Conservation (phyloP, 345 rosid species). For the Psidium guajava region DNA sequence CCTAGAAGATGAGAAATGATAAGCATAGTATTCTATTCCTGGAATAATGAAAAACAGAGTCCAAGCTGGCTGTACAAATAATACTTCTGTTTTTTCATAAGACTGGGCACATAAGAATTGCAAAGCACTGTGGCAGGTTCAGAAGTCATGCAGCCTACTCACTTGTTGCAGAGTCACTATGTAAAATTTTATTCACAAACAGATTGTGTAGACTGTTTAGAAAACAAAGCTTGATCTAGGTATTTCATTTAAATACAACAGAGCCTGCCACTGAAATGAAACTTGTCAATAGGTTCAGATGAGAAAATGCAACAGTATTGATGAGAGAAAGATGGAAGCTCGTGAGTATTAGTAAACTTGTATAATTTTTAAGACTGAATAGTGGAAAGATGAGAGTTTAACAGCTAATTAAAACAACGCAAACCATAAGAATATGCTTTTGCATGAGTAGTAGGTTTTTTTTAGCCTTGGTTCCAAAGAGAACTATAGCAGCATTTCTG, state of each 20-base stretch:
- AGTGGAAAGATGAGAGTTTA: background rate
- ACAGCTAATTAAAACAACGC: background rate
- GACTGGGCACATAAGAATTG: background rate
- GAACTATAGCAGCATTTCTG: background rate
- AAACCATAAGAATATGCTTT: background rate
- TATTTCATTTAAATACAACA: background rate
- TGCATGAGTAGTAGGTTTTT: background rate
- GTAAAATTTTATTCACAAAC: background rate
- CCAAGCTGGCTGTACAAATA: background rate
- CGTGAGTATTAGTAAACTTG: background rate
- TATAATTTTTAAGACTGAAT: background rate
- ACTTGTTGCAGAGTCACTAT: background rate
- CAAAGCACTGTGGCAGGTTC: background rate
- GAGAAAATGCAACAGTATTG: background rate
- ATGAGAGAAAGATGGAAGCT: background rate
- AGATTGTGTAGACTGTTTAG: background rate
- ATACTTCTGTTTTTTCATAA: background rate
- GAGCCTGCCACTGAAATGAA: background rate
- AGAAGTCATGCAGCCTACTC: background rate
- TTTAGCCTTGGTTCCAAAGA: background rate
- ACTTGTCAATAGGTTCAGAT: background rate
- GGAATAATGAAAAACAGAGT: background rate
- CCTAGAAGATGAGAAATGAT: background rate
- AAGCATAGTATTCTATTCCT: background rate
- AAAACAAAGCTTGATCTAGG: background rate